Percentiles rank a stretch among this genome's conserved stretches.
Evolutionary conservation across 768 basidiomycete species (phyloP).

Genomic region (Hydnum rufescens): DNA sequence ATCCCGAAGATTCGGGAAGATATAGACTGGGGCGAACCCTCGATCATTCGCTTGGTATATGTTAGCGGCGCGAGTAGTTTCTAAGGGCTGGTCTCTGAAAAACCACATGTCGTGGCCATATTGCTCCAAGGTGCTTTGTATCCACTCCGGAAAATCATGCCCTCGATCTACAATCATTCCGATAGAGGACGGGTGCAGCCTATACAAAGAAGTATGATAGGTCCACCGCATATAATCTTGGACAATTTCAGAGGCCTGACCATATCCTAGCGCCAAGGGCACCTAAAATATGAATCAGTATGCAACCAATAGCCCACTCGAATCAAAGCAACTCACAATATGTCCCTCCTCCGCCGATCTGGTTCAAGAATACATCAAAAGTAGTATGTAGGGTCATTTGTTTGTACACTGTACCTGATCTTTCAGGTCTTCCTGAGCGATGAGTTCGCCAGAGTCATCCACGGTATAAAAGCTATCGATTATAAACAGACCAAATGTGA

Average conservation of each 20-base stretch:
- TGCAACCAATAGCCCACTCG: not conserved
- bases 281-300: slow-evolving; percentile 18
- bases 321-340: slow-evolving; percentile 13
- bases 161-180: slow-evolving; percentile 80
- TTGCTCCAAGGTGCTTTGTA: slow-evolving; percentile 32
- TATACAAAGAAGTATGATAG: slow-evolving; percentile 14
- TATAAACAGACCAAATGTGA: slow-evolving; percentile 69
- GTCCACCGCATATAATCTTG: not conserved
- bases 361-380: not conserved
- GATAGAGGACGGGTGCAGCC: slow-evolving; percentile 42
- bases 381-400: not conserved
- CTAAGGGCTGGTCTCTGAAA: slow-evolving; percentile 37
- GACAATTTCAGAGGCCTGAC: slow-evolving; percentile 18
- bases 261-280: slow-evolving; percentile 67
- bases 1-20: not conserved
- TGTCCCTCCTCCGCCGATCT: slow-evolving; percentile 81
- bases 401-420: not conserved
- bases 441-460: slow-evolving; percentile 35
- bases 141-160: slow-evolving; percentile 42
- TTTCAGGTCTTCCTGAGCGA: slow-evolving; percentile 18
- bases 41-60: slow-evolving; percentile 53
- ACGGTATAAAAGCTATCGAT: slow-evolving; percentile 58
- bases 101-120: slow-evolving; percentile 66
- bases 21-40: slow-evolving; percentile 26
- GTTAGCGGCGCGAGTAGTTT: slow-evolving; percentile 57